Base-by-base conservation (phyloP, 371 early-diverging fungal species). In the Lichtheimia hyalospora region DNA sequence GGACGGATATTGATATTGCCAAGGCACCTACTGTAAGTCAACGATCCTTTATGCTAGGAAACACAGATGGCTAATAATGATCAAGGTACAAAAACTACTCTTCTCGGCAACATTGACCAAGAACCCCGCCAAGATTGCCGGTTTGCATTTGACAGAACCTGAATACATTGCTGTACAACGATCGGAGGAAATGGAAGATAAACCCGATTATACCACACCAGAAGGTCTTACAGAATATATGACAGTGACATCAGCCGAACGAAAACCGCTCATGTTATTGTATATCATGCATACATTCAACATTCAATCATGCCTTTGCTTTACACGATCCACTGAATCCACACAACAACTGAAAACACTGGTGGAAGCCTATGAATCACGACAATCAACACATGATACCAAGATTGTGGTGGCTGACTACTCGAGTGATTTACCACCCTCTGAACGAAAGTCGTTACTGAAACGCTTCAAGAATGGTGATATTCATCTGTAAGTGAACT, bases 91-190 rank as follows among this genome's bases (percentile, higher is more conserved):
- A 71, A 97, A 97, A 76, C 81, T 96, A 1, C 73, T 97, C 12
- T 97, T 96, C 62, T 94, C 95, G 3, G 98, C 97, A 8, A 97
- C 97, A 0, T 70, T 97, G 59, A 95, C 97, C 0, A 84, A 92
- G 44, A 90, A 97, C 59, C 96, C 98, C 0, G 94, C 91, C 52
- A 94, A 95, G 63, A 86, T 98, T 57, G 93, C 94, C 12, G 81
- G 85, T 14, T 78, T 98, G 8, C 86, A 89, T 57, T 78, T 98
- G 39, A 79, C 75, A n/a, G 77, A 87, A 48, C 93, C 93, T 5
- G 85, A 84, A 44, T 91, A 90, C 62, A 85, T 93, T 21, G 70
- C 77, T 14, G 84, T 93, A 20, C 84, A 88, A 43, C 62, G 69
- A 3, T 58, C 68, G 52, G 67, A 68, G 44, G 74, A 72, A 27